Conservation (phyloP, 352 stramenopile species). For the Pythium sp. region DNA sequence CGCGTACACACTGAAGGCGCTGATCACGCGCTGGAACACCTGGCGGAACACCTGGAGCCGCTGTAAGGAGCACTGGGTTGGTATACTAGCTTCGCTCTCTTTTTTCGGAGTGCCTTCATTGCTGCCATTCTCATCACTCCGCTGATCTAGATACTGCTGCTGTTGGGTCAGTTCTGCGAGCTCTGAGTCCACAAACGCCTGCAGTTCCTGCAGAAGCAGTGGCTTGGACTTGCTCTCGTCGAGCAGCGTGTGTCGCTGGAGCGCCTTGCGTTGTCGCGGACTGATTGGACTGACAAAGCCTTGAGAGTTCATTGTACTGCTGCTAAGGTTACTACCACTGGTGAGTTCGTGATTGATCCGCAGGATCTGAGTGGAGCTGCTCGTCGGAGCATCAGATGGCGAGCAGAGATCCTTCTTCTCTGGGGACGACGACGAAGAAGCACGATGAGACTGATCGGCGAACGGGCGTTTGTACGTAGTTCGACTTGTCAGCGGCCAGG, state of each 20-base stretch:
- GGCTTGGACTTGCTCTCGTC: conserved; percentile 38
- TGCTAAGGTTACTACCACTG: neutral
- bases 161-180: conserved; percentile 17
- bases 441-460: neutral
- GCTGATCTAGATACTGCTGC: neutral
- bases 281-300: conserved; percentile 9
- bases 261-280: conserved; percentile 22
- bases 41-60: conserved; percentile 58
- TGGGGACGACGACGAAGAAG: neutral
- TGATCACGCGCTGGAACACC: conserved; percentile 49
- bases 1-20: conserved; percentile 61
- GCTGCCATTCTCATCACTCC: neutral
- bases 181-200: conserved; percentile 32
- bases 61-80: conserved; percentile 21
- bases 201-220: conserved; percentile 42
- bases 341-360: neutral
- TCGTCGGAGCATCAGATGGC: neutral
- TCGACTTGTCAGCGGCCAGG: conserved; percentile 34
- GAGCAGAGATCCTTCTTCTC: neutral
- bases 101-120: neutral
- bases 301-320: neutral
- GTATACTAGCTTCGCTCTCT: neutral
- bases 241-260: conserved; percentile 21
- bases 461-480: conserved; percentile 12
- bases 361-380: conserved; percentile 6